Evolutionary conservation across 2,329 filamentous ascomycete species (phyloP), one percentile per base, ranked within the genome.

Genomic region (Lachnellula suecica): DNA sequence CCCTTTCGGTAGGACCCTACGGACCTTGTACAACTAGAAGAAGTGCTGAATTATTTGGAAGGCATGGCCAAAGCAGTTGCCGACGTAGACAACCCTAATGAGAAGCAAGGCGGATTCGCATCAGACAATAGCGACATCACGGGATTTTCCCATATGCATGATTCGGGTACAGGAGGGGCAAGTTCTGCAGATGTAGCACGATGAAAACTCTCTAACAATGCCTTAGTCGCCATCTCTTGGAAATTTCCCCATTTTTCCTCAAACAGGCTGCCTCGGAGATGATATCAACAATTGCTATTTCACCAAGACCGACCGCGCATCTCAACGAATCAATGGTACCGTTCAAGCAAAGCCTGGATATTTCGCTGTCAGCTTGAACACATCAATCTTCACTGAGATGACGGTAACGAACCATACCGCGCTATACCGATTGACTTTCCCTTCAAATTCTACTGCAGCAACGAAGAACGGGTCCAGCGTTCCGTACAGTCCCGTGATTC

Each of bases 241-340:
- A 13, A 89, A 89, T 63, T 91, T 91, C 48, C 84, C 88, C 0
- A 72, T 91, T 1, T 90, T 91, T 57, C 77, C 86, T 0, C 85
- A 88, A 56, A 71, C 79, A 4, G 73, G 74, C 37, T 91, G 87
- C 57, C 74, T 78, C 0, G 76, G 72, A 13, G 80, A 87, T 54
- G 78, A 84, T 35, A 68, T 90, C 49, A 74, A 88, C 60, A 72
- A 73, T 7, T 89, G 87, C 66, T 73, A 71, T 11, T 89, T 82
- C 62, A 77, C 79, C 10, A 81, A 81, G 59, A 65, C 59, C 11
- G 68, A 73, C 38, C 72, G 79, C 68, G 58, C 75, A 63, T 56
- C 71, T 44, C 45, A 59, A 54, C 2, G 72, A 2, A 57, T 74
- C 24, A 72, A 77, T 42, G 71, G 72, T 2, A 80, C 72, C 7